These are phyloP conservation scores for Plectosphaerella sp. DNA, from an alignment of 2,329 filamentous ascomycete genomes.

Conservation along the genomic window DNA sequence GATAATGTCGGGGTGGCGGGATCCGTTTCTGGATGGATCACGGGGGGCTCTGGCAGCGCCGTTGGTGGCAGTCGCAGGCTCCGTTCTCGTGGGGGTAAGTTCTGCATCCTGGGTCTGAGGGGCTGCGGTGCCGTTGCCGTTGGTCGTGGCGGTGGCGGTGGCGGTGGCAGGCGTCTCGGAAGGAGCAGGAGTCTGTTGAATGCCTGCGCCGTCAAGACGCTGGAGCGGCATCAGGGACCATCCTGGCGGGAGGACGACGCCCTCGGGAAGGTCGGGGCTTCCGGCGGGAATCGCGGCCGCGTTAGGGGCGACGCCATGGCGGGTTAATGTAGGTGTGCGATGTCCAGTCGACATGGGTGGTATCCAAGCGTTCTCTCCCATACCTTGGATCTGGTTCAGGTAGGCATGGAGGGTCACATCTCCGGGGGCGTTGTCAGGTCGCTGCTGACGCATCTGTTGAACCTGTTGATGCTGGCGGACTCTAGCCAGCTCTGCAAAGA, in stretches of 20 bases:
- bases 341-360: too few species aligned
- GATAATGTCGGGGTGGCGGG: constrained; percentile 22
- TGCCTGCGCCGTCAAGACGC: constrained; percentile 37
- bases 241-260: constrained; percentile 59
- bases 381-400: background rate
- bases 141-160: constrained; percentile 6
- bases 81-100: background rate
- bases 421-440: too few species aligned
- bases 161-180: constrained; percentile 17
- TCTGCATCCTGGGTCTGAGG: background rate
- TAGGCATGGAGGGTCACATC: background rate
- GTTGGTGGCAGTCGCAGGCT: background rate
- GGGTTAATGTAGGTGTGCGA: constrained; percentile 31
- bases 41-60: background rate
- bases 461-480: constrained; percentile 50
- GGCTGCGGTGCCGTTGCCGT: background rate
- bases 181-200: constrained; percentile 5
- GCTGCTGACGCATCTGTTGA: constrained; percentile 16
- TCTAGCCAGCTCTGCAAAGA: constrained; percentile 64
- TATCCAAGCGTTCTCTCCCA: constrained; percentile 26
- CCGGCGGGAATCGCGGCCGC: constrained; percentile 52
- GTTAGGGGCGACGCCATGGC: constrained; percentile 41
- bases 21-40: background rate
- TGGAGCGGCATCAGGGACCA: constrained; percentile 63
- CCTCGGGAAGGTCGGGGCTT: constrained; percentile 57